phyloP scores from a whole-genome alignment of 129 eudicot species.

The Mikania micrantha region DNA sequence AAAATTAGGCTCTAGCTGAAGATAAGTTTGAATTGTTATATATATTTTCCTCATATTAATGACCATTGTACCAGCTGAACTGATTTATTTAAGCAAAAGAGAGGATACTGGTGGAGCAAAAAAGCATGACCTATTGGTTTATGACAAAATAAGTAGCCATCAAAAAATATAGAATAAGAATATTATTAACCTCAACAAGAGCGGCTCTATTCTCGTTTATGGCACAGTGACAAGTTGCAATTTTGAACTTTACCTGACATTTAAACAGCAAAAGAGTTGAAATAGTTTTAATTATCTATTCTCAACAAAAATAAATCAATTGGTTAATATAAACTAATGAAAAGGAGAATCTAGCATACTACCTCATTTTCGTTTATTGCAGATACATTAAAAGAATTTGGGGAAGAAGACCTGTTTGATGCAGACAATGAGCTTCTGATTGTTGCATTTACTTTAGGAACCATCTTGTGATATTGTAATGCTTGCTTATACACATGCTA shows the following conservation, averaged over 20 bases:
- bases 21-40: neutral
- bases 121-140: neutral
- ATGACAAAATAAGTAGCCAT: constrained; percentile 1
- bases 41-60: neutral
- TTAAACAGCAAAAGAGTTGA: neutral
- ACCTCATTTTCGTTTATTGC: constrained; percentile 91
- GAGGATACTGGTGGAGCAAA: neutral
- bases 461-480: constrained; percentile 62
- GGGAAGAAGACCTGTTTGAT: constrained; percentile 78
- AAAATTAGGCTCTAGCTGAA: neutral
- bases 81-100: neutral
- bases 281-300: neutral
- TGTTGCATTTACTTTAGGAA: constrained; percentile 58
- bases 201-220: constrained; percentile 81
- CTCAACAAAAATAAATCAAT: neutral
- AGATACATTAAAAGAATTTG: constrained; percentile 55
- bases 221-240: constrained; percentile 73
- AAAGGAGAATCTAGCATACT: constrained; percentile 8
- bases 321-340: neutral
- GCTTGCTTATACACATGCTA: constrained; percentile 89
- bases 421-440: constrained; percentile 64
- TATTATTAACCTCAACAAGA: constrained; percentile 56
- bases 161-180: neutral
- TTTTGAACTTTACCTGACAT: constrained; percentile 80
- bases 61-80: neutral